Evolutionary conservation across 306 rosid genomes (phyloP).

Genomic region (Luffa acutangula): DNA sequence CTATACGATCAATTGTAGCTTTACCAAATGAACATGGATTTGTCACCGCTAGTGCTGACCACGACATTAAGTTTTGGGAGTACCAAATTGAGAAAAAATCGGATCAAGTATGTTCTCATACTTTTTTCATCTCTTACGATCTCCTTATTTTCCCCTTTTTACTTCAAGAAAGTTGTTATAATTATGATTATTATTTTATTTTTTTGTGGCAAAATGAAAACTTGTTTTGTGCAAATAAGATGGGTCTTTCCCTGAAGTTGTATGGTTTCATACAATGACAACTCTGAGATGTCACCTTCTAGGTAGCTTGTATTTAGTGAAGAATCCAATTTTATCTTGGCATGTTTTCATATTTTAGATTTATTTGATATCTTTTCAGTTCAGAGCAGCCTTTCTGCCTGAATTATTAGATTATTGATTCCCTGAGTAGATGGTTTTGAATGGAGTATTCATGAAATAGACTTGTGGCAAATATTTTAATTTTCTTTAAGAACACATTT

Average conservation of each 20-base stretch:
- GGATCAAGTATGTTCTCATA: conserved; percentile 54
- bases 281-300: background rate
- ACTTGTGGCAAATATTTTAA: background rate
- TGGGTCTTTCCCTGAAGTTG: background rate
- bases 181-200: background rate
- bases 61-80: conserved; percentile 92
- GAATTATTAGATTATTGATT: background rate
- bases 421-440: background rate
- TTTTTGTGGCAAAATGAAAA: background rate
- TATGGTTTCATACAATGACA: background rate
- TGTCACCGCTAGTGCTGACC: conserved; percentile 89
- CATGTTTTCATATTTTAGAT: background rate
- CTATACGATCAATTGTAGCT: conserved; percentile 55
- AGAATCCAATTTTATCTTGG: background rate
- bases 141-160: background rate
- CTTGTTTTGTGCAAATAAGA: background rate
- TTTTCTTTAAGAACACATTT: background rate
- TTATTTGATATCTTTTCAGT: background rate
- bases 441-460: background rate
- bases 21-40: conserved; percentile 68
- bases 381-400: background rate
- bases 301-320: background rate
- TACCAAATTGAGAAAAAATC: conserved; percentile 53
- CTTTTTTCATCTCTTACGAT: conserved; percentile 9
- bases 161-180: background rate